These are phyloP conservation scores for Herpotrichia juniperi DNA, from an alignment of 2,329 filamentous ascomycete genomes.

Conservation along the genomic window DNA sequence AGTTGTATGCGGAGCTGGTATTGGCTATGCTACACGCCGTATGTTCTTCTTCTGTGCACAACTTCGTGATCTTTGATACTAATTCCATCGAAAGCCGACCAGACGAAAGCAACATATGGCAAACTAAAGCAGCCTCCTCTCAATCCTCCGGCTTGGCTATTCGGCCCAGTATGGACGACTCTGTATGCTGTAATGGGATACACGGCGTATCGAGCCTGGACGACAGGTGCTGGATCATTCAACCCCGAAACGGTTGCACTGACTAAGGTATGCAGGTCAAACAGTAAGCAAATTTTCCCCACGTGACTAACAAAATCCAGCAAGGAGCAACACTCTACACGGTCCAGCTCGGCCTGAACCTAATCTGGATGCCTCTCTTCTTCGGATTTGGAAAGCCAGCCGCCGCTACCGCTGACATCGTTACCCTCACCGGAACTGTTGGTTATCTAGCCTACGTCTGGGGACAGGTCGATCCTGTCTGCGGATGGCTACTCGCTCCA, in stretches of 20 bases:
- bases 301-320: slow-evolving; percentile 24
- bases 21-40: slow-evolving; percentile 74
- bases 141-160: slow-evolving; percentile 62
- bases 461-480: slow-evolving; percentile 73
- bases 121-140: slow-evolving; percentile 70
- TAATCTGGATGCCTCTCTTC: slow-evolving; percentile 92
- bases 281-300: too few relatives aligned
- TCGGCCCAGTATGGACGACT: slow-evolving; percentile 64
- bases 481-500: slow-evolving; percentile 77
- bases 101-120: slow-evolving; percentile 67
- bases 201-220: slow-evolving; percentile 79
- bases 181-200: slow-evolving; percentile 82
- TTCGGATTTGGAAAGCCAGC: slow-evolving; percentile 77
- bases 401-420: slow-evolving; percentile 76
- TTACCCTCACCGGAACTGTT: slow-evolving; percentile 73
- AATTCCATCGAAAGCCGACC: slow-evolving; percentile 51
- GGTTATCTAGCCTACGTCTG: slow-evolving; percentile 78
- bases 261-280: slow-evolving; percentile 55
- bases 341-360: slow-evolving; percentile 82
- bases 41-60: slow-evolving; percentile 37
- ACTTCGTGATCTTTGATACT: not conserved
- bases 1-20: slow-evolving; percentile 72
- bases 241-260: slow-evolving; percentile 57
- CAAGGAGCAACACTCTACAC: slow-evolving; percentile 81
- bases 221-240: slow-evolving; percentile 63